Base-by-base conservation (phyloP, 495 filamentous ascomycete species). In the Penicillium silybi region DNA sequence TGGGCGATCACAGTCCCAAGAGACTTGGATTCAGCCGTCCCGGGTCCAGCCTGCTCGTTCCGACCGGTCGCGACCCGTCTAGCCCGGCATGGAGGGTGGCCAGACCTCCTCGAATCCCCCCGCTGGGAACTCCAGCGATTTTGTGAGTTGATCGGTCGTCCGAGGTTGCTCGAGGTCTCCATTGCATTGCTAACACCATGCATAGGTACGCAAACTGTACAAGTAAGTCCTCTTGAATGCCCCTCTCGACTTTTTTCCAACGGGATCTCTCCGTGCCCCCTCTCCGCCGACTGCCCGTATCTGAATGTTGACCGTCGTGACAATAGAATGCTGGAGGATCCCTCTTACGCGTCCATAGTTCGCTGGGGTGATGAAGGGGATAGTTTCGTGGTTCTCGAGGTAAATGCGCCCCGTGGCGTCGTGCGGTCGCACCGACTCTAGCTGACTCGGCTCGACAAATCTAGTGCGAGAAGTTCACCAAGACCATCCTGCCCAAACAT, bases 281-380 rank as follows among this genome's bases (percentile, higher is more conserved):
- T 51, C 47, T n/a, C 34, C 23, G 6, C 42, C 55, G 35, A 48
- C 44, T 46, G 43, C 37, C 37, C 6, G 34, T 43, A n/a, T 56
- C 50, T 11, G 29, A 25, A 46, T 51, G 38, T 44, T 44, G 38
- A 41, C 53, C 25, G 48, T 50, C 22, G 17, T 46, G 48, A 32
- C n/a, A n/a, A n/a, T 69, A 97, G 93, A 70, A 98, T 98, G 93
- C 78, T 98, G 61, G 93, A 97, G 73, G 92, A 96, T 64, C 90
- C 91, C 20, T 85, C 90, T 46, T 95, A 98, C 66, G 84, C 90
- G 48, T 84, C 84, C 43, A 92, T 97, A 49, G 93, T 97, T 40
- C 84, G 95, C 68, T 98, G 93, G 93, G 92, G 90, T 52, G 86
- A 95, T 58, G 85, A 89, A 50, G 90, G 90, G 43, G 90, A 96